Evolutionary conservation across 192 early-diverging fungal species (phyloP).

Genomic region (Coemansia sp.): DNA sequence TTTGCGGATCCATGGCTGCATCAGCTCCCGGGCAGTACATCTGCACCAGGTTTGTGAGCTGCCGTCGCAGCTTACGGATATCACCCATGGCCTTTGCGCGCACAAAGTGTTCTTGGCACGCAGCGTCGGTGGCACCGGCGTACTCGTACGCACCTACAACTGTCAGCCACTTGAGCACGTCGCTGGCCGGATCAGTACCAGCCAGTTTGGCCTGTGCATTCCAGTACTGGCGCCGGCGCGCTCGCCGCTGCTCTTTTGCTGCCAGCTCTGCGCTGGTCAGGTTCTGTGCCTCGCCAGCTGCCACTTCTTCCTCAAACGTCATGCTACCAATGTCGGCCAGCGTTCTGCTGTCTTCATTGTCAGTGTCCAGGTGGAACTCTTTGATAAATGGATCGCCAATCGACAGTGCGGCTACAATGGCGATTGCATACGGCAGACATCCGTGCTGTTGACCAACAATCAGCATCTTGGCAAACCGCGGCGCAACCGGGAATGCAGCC

Average conservation of each 20-base stretch:
- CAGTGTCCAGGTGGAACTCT: conserved; percentile 64
- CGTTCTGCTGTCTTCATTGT: conserved; percentile 9
- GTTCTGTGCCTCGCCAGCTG: conserved; percentile 57
- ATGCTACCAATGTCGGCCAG: conserved; percentile 52
- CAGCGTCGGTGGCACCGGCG: conserved; percentile 62
- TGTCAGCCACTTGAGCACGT: conserved; percentile 80
- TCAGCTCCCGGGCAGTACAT: conserved; percentile 61
- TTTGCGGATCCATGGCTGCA: conserved; percentile 61
- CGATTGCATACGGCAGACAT: conserved; percentile 85
- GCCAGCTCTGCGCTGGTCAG: conserved; percentile 61
- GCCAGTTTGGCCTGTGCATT: conserved; percentile 61
- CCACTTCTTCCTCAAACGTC: conserved; percentile 35
- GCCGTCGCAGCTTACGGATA: conserved; percentile 72
- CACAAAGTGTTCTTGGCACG: conserved; percentile 82
- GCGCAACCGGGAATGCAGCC: conserved; percentile 88
- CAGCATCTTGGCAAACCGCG: conserved; percentile 80
- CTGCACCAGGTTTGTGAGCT: conserved; percentile 71
- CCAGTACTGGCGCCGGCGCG: conserved; percentile 68
- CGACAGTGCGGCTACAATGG: conserved; percentile 86
- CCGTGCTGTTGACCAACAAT: conserved; percentile 83
- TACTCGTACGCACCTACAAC: conserved; percentile 89
- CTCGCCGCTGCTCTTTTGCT: conserved; percentile 61
- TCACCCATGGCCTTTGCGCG: conserved; percentile 82
- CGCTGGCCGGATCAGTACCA: conserved; percentile 72
- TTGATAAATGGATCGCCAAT: conserved; percentile 93